Conservation (phyloP, 2,329 filamentous ascomycete genomes). For the Sphaerostilbella broomeana region DNA sequence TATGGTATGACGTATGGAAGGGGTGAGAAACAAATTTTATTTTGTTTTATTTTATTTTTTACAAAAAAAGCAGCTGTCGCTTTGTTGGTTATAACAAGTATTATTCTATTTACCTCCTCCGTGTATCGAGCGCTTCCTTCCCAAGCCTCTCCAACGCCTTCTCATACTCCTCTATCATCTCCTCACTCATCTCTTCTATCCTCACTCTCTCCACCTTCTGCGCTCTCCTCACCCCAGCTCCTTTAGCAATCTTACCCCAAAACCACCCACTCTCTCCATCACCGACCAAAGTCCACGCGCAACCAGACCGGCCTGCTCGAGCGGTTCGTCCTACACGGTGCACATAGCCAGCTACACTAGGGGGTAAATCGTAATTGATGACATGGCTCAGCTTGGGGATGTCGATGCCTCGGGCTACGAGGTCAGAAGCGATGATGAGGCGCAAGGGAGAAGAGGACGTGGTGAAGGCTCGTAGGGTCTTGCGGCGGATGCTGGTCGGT, state of each 20-base stretch:
- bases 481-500: constrained; percentile 62
- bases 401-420: constrained; percentile 88
- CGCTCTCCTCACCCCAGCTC: constrained; percentile 41
- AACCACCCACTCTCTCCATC: constrained; percentile 87
- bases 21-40: neutral
- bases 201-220: constrained; percentile 42
- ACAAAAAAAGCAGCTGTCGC: too few relatives aligned
- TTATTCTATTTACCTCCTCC: constrained; percentile 23
- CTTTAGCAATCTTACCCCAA: constrained; percentile 69
- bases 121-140: constrained; percentile 45
- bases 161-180: constrained; percentile 43
- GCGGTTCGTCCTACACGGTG: constrained; percentile 91
- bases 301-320: constrained; percentile 66
- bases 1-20: neutral
- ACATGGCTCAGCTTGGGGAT: constrained; percentile 73
- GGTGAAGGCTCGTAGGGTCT: constrained; percentile 61
- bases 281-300: constrained; percentile 80
- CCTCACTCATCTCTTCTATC: constrained; percentile 42
- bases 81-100: neutral
- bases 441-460: constrained; percentile 59
- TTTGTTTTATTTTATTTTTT: too few relatives aligned
- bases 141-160: constrained; percentile 55
- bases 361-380: constrained; percentile 88
- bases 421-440: constrained; percentile 83
- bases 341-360: constrained; percentile 74